Evolutionary conservation across 805 yeast genomes (phyloP), one percentile per base, ranked within the genome.

Genomic region (Schwanniomyces pseudopolymorphus): DNA sequence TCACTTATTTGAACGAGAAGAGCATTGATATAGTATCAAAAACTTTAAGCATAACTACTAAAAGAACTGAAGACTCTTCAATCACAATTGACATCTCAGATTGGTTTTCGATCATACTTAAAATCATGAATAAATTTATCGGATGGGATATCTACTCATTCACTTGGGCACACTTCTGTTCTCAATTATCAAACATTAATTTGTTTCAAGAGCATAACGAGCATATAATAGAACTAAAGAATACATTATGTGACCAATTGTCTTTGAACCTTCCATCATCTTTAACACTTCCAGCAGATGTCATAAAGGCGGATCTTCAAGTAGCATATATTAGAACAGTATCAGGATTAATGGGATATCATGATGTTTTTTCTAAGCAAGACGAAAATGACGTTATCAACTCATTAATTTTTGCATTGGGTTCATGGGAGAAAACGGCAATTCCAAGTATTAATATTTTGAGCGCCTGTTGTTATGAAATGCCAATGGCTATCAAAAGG

Each of bases 371-470:
- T 50, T 60, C 79, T 6, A 81, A 79, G 49, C 65, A 63, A 16
- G 88, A 84, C 41, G 82, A 84, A 49, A 91, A 86, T 57, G 79
- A 75, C 47, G 70, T 88, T 20, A 74, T 87, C 14, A 76, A 75
- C 45, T 74, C 89, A 0, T 70, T 85, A 22, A 69, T 84, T 10
- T 65, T 75, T 39, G 87, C 88, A 0, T 64, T 87, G 44, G 77
- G 82, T 1, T 82, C 89, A 0, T 85, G 91, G 88, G 89, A 89
- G 49, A 80, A 80, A 49, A 82, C 95, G 0, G 87, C 89, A 0
- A 78, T 84, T 28, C 89, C 95, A 2, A 81, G 89, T 52, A 78
- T 90, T 24, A 89, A 89, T 54, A 83, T 85, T 37, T 68, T 91
- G 47, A 81, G 86, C 4, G 75, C 86, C 2, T 86, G 92, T 54